phyloP scores from a whole-genome alignment of 2,329 filamentous ascomycete genomes.

The Phyllosticta paracitricarpa region DNA sequence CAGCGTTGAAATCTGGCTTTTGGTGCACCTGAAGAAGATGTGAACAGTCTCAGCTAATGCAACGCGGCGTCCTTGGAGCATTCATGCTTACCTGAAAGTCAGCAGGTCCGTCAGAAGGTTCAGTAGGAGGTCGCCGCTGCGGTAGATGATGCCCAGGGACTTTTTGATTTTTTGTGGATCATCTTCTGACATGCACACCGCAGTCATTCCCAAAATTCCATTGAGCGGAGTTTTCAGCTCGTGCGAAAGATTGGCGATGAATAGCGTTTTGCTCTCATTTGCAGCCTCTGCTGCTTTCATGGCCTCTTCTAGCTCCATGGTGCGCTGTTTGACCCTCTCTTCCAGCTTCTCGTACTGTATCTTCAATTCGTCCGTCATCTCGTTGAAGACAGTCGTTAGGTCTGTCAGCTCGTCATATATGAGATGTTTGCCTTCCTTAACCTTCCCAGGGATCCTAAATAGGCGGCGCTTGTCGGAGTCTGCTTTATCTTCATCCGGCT shows the following conservation, averaged over 20 bases:
- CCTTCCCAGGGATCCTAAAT: constrained; percentile 79
- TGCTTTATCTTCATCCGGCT: constrained; percentile 28
- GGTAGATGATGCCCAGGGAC: constrained; percentile 79
- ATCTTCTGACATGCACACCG: constrained; percentile 85
- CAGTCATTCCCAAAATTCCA: constrained; percentile 84
- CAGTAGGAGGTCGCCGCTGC: constrained; percentile 72
- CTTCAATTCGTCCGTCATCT: constrained; percentile 83
- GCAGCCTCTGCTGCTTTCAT: constrained; percentile 91
- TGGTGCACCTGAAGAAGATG: neutral
- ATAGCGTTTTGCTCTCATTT: constrained; percentile 93
- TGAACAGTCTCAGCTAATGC: neutral
- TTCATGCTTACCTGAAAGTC: constrained; percentile 49
- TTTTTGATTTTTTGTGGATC: constrained; percentile 69
- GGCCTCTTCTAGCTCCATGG: constrained; percentile 73
- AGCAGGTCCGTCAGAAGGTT: constrained; percentile 82
- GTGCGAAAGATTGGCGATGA: constrained; percentile 86
- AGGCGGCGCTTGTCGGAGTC: constrained; percentile 34
- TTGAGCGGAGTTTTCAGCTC: constrained; percentile 92
- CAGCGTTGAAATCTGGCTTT: neutral
- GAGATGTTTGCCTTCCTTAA: constrained; percentile 62
- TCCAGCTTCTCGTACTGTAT: constrained; percentile 80
- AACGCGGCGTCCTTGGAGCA: neutral
- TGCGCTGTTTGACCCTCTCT: constrained; percentile 73
- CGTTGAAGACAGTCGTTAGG: constrained; percentile 76
- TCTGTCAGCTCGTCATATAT: constrained; percentile 80